phyloP scores from a whole-genome alignment of 768 basidiomycete species.

The Lactarius sp. region DNA sequence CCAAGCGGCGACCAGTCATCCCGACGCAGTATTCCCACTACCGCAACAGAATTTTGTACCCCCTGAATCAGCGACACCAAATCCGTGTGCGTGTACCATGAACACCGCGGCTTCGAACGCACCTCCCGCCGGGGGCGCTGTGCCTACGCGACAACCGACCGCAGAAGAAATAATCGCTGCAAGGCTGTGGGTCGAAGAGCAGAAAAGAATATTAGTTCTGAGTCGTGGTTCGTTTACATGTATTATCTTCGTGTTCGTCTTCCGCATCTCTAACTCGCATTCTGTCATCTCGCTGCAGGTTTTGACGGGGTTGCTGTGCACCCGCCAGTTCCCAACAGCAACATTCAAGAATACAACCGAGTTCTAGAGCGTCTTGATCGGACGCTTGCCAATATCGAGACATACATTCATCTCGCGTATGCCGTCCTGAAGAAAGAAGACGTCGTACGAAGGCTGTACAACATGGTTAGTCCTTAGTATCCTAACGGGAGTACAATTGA shows the following conservation, averaged over 20 bases:
- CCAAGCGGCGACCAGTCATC: background rate
- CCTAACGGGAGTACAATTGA: background rate
- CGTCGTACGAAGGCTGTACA: conserved; percentile 4
- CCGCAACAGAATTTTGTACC: background rate
- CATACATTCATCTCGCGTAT: conserved; percentile 12
- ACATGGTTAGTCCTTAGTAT: conserved; percentile 7
- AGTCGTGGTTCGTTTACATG: background rate
- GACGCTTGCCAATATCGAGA: conserved; percentile 9
- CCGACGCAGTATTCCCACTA: background rate
- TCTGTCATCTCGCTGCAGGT: background rate
- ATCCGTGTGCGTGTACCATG: background rate
- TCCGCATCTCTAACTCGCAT: background rate
- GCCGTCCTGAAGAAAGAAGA: conserved; percentile 7
- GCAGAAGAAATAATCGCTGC: background rate
- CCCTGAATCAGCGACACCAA: background rate
- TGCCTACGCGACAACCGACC: background rate
- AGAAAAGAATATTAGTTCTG: background rate
- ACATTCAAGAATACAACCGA: conserved; percentile 14
- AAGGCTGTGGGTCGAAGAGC: conserved; percentile 4
- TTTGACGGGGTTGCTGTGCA: background rate
- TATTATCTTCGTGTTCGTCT: background rate
- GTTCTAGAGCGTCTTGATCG: conserved; percentile 15
- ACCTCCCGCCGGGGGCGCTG: background rate
- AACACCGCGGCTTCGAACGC: background rate
- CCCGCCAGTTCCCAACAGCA: background rate